Percentiles rank a stretch among this genome's conserved stretches.
Conservation (phyloP, 2,329 filamentous ascomycete genomes). For the Cladobotryum protrusum region DNA sequence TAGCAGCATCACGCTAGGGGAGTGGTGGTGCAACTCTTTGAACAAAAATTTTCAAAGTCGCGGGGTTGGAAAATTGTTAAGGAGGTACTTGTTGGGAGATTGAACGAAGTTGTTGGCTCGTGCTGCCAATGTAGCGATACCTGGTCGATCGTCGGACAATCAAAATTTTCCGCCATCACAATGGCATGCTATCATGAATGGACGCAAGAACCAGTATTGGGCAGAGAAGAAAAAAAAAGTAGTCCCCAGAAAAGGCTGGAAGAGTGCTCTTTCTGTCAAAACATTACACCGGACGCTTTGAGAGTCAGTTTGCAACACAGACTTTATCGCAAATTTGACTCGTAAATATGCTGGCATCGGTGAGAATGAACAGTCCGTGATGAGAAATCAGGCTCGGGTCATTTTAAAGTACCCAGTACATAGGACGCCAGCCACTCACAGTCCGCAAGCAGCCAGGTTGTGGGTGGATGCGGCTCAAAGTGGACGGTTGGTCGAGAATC, state of each 20-base stretch:
- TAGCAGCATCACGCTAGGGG: too few species aligned
- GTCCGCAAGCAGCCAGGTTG: slow-evolving; percentile 26
- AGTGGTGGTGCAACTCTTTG: too few species aligned
- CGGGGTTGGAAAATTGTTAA: slow-evolving; percentile 31
- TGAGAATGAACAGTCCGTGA: neutral
- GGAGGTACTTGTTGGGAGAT: slow-evolving; percentile 23
- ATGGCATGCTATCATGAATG: neutral
- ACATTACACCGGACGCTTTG: too few species aligned
- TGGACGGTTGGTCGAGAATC: slow-evolving; percentile 18
- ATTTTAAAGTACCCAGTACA: slow-evolving; percentile 16
- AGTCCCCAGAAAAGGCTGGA: too few species aligned
- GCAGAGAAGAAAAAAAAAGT: neutral
- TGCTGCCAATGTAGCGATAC: slow-evolving; percentile 22
- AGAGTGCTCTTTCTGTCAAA: neutral
- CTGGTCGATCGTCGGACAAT: slow-evolving; percentile 24
- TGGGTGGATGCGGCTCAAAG: slow-evolving; percentile 18
- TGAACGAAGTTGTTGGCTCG: slow-evolving; percentile 14
- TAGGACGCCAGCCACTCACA: slow-evolving; percentile 25
- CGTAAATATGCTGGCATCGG: too few species aligned
- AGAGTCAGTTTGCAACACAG: too few species aligned
- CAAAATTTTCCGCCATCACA: slow-evolving; percentile 20
- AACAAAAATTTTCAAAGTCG: slow-evolving; percentile 9
- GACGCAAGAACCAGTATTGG: neutral
- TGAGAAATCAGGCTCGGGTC: too few species aligned
- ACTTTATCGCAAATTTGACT: too few species aligned